A percentile compares a stretch with the other conserved stretches of the same genome.
Evolutionary conservation across 495 filamentous ascomycete species (phyloP).

Genomic region (Xylaria intraflava): DNA sequence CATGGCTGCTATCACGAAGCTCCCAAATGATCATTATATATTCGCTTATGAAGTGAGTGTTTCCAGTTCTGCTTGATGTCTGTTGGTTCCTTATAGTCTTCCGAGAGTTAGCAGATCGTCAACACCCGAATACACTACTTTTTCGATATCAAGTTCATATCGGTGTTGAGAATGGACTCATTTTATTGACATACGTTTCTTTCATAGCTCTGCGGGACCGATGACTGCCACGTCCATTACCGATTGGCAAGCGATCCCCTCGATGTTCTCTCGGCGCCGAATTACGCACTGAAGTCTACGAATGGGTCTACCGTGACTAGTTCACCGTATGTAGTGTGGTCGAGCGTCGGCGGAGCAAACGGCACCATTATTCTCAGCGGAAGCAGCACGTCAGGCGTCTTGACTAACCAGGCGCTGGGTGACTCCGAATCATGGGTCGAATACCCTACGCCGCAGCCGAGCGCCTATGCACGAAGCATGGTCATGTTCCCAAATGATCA

Average conservation of each 20-base stretch:
- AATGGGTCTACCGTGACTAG: slow-evolving; percentile 31
- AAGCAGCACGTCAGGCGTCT: slow-evolving; percentile 46
- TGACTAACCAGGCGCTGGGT: slow-evolving; percentile 52
- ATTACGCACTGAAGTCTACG: slow-evolving; percentile 36
- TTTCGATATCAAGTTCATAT: not conserved
- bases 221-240: slow-evolving; percentile 47
- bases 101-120: no score
- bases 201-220: slow-evolving; percentile 42
- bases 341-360: slow-evolving; percentile 45
- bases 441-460: slow-evolving; percentile 36
- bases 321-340: slow-evolving; percentile 53
- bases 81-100: no score
- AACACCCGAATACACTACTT: not conserved
- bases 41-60: slow-evolving; percentile 47
- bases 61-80: no score
- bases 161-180: no score
- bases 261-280: slow-evolving; percentile 7
- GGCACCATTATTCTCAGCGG: slow-evolving; percentile 54
- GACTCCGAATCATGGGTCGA: slow-evolving; percentile 48
- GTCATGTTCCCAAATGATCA: slow-evolving; percentile 37
- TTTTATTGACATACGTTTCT: not conserved
- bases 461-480: slow-evolving; percentile 47
- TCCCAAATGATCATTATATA: slow-evolving; percentile 53
- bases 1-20: slow-evolving; percentile 55
- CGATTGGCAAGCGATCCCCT: slow-evolving; percentile 11